Evolutionary conservation across 208 protist genomes (phyloP).

Genomic region (Porcisia hertigi): DNA sequence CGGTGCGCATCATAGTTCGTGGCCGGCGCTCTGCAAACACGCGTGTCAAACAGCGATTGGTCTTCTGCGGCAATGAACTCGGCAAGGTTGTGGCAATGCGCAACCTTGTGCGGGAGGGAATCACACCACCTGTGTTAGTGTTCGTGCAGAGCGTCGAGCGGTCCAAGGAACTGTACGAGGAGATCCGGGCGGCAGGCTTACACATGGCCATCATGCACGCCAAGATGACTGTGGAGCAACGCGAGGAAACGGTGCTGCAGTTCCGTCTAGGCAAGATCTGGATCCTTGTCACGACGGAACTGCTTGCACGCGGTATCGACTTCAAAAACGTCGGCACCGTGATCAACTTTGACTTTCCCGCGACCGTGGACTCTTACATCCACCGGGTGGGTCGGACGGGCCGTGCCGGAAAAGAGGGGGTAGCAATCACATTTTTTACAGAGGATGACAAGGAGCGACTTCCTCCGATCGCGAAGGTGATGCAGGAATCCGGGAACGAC

Average conservation of each 20-base stretch:
- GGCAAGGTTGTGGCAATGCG: slow-evolving; percentile 97
- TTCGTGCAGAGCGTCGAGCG: slow-evolving; percentile 98
- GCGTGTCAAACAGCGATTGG: slow-evolving; percentile 88
- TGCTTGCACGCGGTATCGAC: slow-evolving; percentile 97
- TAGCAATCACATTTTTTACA: slow-evolving; percentile 97
- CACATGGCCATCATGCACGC: slow-evolving; percentile 92
- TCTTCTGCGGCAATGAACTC: slow-evolving; percentile 96
- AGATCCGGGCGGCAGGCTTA: slow-evolving; percentile 89
- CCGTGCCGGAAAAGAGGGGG: slow-evolving; percentile 86
- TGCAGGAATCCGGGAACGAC: slow-evolving; percentile 91
- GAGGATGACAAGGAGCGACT: slow-evolving; percentile 93
- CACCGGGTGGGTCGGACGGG: slow-evolving; percentile 96
- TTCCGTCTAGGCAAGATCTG: slow-evolving; percentile 96
- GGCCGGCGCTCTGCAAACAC: slow-evolving; percentile 74
- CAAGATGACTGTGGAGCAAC: slow-evolving; percentile 87
- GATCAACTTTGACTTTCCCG: slow-evolving; percentile 99
- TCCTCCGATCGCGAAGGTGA: slow-evolving; percentile 88
- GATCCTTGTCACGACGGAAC: slow-evolving; percentile 97
- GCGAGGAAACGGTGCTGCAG: slow-evolving; percentile 93
- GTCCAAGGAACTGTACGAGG: slow-evolving; percentile 96
- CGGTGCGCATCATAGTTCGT: slow-evolving; percentile 93
- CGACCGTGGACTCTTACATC: slow-evolving; percentile 95
- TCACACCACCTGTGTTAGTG: slow-evolving; percentile 96
- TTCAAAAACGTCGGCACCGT: slow-evolving; percentile 97
- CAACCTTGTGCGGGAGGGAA: slow-evolving; percentile 91